Evolutionary conservation across 1,284 basidiomycete species (phyloP).

Genomic region (Ceratorhiza oryzae-sativae): DNA sequence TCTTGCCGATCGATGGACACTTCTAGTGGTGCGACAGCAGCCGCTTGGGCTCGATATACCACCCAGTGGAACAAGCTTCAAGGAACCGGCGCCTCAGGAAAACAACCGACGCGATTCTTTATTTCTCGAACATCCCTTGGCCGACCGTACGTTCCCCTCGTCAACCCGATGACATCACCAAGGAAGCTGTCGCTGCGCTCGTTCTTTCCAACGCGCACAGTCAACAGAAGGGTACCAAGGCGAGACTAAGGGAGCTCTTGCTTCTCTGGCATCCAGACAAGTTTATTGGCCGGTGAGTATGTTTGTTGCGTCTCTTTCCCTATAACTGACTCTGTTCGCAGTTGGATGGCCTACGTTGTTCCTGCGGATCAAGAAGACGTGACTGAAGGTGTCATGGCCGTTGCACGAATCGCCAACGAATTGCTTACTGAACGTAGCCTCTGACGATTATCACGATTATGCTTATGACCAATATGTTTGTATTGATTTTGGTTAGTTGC

Average conservation of each 20-base stretch:
- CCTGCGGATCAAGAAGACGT: constrained; percentile 23
- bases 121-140: constrained; percentile 33
- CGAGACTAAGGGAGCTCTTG: constrained; percentile 22
- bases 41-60: constrained; percentile 30
- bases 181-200: constrained; percentile 17
- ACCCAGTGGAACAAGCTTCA: constrained; percentile 21
- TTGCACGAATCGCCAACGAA: constrained; percentile 35
- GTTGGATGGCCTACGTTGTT: constrained; percentile 34
- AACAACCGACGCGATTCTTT: constrained; percentile 12
- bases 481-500: background rate
- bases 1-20: constrained; percentile 7
- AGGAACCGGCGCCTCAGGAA: constrained; percentile 13
- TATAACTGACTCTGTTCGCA: background rate
- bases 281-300: constrained; percentile 28
- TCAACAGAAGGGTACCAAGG: constrained; percentile 16
- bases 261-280: constrained; percentile 35
- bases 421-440: constrained; percentile 28
- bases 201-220: background rate
- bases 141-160: constrained; percentile 24
- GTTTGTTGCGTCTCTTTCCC: background rate
- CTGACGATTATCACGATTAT: background rate
- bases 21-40: background rate
- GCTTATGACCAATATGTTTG: background rate
- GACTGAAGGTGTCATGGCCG: constrained; percentile 37
- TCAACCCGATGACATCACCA: constrained; percentile 14